Percentiles rank a stretch among this genome's conserved stretches.
Evolutionary conservation across 192 early-diverging fungal genomes (phyloP).

Genomic region (Haplosporangium gracile): DNA sequence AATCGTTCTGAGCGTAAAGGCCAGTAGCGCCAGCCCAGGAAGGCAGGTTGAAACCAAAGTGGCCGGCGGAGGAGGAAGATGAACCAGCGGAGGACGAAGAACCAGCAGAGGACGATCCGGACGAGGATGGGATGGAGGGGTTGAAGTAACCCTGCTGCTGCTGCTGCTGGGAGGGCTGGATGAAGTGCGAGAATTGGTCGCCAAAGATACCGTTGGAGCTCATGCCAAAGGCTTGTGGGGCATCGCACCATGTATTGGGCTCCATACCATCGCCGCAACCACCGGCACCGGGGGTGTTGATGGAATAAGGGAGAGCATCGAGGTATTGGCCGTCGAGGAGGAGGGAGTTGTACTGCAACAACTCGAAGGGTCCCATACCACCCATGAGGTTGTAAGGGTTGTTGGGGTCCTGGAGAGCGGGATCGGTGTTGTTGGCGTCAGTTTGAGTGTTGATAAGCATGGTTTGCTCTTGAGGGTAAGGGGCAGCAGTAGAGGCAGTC

Average conservation of each 20-base stretch:
- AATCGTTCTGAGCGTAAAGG: constrained; percentile 29
- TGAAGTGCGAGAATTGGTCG: constrained; percentile 30
- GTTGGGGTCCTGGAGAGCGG: constrained; percentile 17
- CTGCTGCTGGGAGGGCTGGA: constrained; percentile 30
- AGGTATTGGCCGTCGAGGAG: constrained; percentile 33
- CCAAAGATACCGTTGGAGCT: constrained; percentile 4
- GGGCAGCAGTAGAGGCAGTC: constrained; percentile 3
- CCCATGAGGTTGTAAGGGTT: constrained; percentile 28
- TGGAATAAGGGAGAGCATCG: constrained; percentile 30
- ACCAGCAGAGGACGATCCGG: constrained; percentile 20
- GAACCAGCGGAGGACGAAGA: constrained; percentile 27
- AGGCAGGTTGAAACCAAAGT: constrained; percentile 17
- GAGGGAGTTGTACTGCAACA: constrained; percentile 54
- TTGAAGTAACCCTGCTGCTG: constrained; percentile 37
- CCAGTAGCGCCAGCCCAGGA: constrained; percentile 22
- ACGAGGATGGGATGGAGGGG: constrained; percentile 12
- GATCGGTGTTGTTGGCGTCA: not conserved
- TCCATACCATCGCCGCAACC: constrained; percentile 27
- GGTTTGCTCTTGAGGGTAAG: constrained; percentile 10
- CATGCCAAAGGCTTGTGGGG: constrained; percentile 27
- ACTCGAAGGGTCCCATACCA: constrained; percentile 38
- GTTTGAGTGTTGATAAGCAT: constrained; percentile 1
- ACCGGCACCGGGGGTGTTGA: constrained; percentile 32
- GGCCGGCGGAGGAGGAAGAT: constrained; percentile 7
- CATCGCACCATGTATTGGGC: constrained; percentile 25